Base-by-base conservation (phyloP, 352 stramenopile species). In the Peronospora farinosa region DNA sequence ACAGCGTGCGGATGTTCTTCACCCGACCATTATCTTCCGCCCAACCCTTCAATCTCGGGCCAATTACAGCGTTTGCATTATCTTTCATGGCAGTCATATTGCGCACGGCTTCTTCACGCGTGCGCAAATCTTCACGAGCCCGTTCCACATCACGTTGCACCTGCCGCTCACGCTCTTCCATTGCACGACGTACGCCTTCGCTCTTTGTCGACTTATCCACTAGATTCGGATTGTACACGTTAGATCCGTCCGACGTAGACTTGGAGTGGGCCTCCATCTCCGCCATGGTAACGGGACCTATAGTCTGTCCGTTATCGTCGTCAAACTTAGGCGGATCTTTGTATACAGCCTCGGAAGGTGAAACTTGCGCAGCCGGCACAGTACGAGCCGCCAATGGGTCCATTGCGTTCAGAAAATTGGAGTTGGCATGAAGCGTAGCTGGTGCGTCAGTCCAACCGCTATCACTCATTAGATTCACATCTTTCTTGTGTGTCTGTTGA, bases 1-100 rank as follows among this genome's bases (percentile, higher is more conserved):
- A 66, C 43, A 96, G 63, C 45, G 84, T 95, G 43, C 88, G 81
- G 49, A 96, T 91, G 53, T 96, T 96, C 65, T 95, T 94, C 31
- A 87, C 72, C 16, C 78, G 79, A n/a, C 82, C 82, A 46, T 91
- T 91, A 60, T 92, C 82, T 37, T 92, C 79, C 1, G 82, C 82
- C 82, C 82, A 92, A 7, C 31, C 50, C 68, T 92, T 92, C 60
- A 92, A 67, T 62, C 78, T 73, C 2, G 82, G 82, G 0, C 80
- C 82, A 13, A 91, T 62, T 30, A 82, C 64, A 5, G 63, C 28
- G 17, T 63, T 67, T 1, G 72, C 76, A 10, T 40, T 78, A 23
- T 88, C 82, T 52, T 92, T 92, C 75, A 84, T 79, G 0, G 60
- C 69, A 6, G 66, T 72, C 69, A 88, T 67, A 30, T 68, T 71